Base-by-base conservation (phyloP, 2,329 filamentous ascomycete species). In the Paraphaeosphaeria sporulosa region DNA sequence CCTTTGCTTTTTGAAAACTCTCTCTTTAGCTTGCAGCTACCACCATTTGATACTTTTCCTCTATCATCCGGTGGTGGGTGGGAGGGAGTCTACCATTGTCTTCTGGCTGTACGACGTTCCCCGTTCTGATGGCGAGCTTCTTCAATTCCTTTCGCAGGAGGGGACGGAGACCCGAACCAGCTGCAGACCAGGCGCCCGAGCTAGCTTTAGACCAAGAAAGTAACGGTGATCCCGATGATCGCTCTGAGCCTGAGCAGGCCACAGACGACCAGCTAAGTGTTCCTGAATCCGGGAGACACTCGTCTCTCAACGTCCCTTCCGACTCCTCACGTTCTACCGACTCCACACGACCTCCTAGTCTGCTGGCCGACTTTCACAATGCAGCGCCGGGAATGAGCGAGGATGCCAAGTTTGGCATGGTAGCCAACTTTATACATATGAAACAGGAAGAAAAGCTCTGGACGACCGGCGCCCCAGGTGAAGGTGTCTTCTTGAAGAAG, bases 341-440 rank as follows among this genome's bases (percentile, higher is more conserved):
- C 15, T 52, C 34, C 17, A 17, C 38, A 32, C 25, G 51, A 17
- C 23, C 36, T 2, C 4, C 23, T 34, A 44, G 38, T 10, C 1
- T 32, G 8, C 38, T 54, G 9, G 38, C 51, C 17, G 51, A 54
- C 25, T 54, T 54, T 34, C 51, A 54, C 27, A 21, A 43, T 54
- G 38, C 51, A 19, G n/a, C 38, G 15, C 51, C 51, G 7, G 51
- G 51, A 19, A 44, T 54, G 38, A 44, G 17, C 19, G 23, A 23
- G 25, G 51, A 54, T 23, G 9, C 32, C 3, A 54, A 54, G 23
- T 25, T 13, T 5, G 23, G 38, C 8, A 44, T 90, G 64, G 86
- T 88, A 81, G 86, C 86, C 67, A 87, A 85, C 66, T 89, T 84
- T 82, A 80, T 90, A 2, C 85, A 88, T 70, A 84, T 87, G 60